Evolutionary conservation across 1,284 basidiomycete species (phyloP).

Genomic region (Phaffia rhodozyma): DNA sequence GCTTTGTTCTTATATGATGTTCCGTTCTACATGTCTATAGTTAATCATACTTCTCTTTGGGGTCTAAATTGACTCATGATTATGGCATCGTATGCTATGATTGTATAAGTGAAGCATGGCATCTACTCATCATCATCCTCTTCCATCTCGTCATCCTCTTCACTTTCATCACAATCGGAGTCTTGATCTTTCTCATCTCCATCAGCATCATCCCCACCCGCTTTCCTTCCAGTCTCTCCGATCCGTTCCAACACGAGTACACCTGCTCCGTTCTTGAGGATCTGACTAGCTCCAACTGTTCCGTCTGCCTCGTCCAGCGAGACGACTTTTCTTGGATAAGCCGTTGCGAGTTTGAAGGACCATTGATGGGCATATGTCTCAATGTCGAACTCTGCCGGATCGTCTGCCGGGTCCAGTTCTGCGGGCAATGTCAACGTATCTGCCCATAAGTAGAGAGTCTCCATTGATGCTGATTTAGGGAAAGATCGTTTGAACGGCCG

Average conservation of each 20-base stretch:
- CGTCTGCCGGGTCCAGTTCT: neutral
- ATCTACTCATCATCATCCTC: neutral
- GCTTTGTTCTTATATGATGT: too few relatives aligned
- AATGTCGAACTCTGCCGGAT: neutral
- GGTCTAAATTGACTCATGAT: too few relatives aligned
- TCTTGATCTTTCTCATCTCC: neutral
- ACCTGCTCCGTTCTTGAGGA: slow-evolving; percentile 7
- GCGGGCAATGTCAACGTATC: slow-evolving; percentile 8
- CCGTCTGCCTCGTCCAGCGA: neutral
- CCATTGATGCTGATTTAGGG: neutral
- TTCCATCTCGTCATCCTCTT: neutral
- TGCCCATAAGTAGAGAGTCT: slow-evolving; percentile 13
- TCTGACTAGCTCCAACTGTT: slow-evolving; percentile 8
- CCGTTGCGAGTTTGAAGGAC: slow-evolving; percentile 11
- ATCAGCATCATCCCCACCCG: neutral
- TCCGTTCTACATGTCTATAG: too few relatives aligned
- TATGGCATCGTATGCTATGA: too few relatives aligned
- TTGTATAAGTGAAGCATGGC: too few relatives aligned
- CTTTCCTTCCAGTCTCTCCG: neutral
- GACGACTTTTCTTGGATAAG: slow-evolving; percentile 13
- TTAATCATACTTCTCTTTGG: too few relatives aligned
- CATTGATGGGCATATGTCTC: neutral
- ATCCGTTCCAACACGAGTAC: slow-evolving; percentile 14
- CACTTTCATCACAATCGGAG: neutral
- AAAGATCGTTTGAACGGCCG: slow-evolving; percentile 7